phyloP scores from a whole-genome alignment of 495 filamentous ascomycete species.

The Endocarpon pusillum region DNA sequence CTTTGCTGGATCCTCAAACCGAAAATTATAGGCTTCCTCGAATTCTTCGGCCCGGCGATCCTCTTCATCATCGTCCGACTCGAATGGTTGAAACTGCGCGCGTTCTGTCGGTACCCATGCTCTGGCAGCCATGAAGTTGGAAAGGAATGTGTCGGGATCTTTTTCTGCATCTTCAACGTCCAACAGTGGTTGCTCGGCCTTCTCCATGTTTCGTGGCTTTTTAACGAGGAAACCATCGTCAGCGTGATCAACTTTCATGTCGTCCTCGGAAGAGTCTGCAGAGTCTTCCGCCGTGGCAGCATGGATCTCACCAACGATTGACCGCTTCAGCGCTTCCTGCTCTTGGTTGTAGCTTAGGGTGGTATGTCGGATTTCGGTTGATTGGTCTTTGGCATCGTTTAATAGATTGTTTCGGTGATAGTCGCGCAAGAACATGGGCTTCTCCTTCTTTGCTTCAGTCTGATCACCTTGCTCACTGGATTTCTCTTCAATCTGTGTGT shows the following conservation, averaged over 20 bases:
- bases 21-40: constrained; percentile 89
- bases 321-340: constrained; percentile 62
- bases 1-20: constrained; percentile 79
- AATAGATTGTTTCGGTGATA: constrained; percentile 82
- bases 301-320: constrained; percentile 66
- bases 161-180: constrained; percentile 67
- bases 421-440: constrained; percentile 72
- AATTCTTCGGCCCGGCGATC: constrained; percentile 67
- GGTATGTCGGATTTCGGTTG: constrained; percentile 26
- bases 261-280: constrained; percentile 21
- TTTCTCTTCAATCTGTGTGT: constrained; percentile 40
- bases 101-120: constrained; percentile 61
- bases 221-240: constrained; percentile 55
- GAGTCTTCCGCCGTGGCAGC: constrained; percentile 30
- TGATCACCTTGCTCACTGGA: constrained; percentile 9
- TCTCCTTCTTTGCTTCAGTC: constrained; percentile 42
- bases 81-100: constrained; percentile 53
- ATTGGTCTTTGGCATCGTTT: constrained; percentile 38
- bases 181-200: constrained; percentile 29
- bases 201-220: constrained; percentile 19
- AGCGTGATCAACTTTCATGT: constrained; percentile 37
- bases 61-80: constrained; percentile 82
- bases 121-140: constrained; percentile 73
- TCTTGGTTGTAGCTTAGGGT: constrained; percentile 67
- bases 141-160: constrained; percentile 77